Base-by-base conservation (phyloP, 2,329 filamentous ascomycete genomes). In the Lachnellula hyalina region DNA sequence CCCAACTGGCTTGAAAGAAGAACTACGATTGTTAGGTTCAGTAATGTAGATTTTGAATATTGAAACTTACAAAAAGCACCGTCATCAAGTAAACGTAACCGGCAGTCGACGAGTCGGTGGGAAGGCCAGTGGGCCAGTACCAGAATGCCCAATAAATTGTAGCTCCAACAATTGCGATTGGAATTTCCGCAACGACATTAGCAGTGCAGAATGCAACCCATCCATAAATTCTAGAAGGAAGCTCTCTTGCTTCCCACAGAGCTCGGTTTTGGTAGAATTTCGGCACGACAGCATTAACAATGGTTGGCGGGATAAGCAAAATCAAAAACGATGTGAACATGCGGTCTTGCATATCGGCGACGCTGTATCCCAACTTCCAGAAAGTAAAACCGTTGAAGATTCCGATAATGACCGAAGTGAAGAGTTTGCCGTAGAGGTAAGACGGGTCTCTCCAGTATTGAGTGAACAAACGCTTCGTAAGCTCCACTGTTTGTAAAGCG, bases 381-480 rank as follows among this genome's bases (percentile, higher is more conserved):
- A 90, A 91, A 4, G 87, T 90, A 72, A 90, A 90, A 21, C 86
- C 86, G 71, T 89, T 90, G 77, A 91, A 89, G 68, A 90, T 83
- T 15, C 85, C 87, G 45, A 88, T 77, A 57, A 90, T 79, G 55
- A 89, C 81, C 4, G 83, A 78, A 35, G 85, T 79, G 70, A 90
- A 91, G 25, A 93, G 73, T 67, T 90, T 90, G 56, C 85, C 84
- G 69, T 90, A 91, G 53, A 90, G 75, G 69, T 92, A 93, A 1
- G 82, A 84, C 0, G 87, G 85, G 58, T 89, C 84, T 14, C 89
- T 80, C 87, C 87, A 91, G 72, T 90, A 85, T 62, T 89, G 82
- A 4, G 75, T 74, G 70, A 90, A 90, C 49, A 86, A 79, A 21
- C 89, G 80, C 68, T 84, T 84, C 3, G 85, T 89, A 19, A 92